A percentile compares a stretch with the other conserved stretches of the same genome.
Conservation (phyloP, 2,329 filamentous ascomycete genomes). For the Dothidotthia symphoricarpi region DNA sequence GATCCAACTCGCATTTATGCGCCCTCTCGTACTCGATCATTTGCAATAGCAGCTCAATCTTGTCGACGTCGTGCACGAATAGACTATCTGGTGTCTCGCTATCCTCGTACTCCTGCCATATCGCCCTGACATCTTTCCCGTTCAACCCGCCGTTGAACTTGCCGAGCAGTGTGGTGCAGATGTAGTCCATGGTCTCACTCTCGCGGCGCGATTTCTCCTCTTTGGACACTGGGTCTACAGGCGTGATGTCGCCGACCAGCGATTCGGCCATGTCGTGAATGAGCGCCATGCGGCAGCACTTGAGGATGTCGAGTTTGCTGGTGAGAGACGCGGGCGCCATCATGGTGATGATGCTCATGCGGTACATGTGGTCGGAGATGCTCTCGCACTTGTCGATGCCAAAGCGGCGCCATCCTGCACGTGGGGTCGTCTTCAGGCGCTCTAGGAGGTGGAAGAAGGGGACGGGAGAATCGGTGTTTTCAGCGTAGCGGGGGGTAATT, state of each 20-base stretch:
- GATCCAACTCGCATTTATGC: conserved; percentile 63
- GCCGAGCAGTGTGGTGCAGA: conserved; percentile 70
- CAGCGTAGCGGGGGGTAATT: conserved; percentile 58
- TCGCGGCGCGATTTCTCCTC: conserved; percentile 86
- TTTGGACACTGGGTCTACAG: conserved; percentile 81
- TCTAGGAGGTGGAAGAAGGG: conserved; percentile 94
- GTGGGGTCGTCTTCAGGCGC: conserved; percentile 91
- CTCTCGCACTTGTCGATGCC: conserved; percentile 76
- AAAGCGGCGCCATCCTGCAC: conserved; percentile 93
- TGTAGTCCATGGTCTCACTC: conserved; percentile 86
- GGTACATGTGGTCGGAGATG: conserved; percentile 98
- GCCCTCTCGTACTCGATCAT: conserved; percentile 94
- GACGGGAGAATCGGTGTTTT: conserved; percentile 69
- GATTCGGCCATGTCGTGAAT: conserved; percentile 97
- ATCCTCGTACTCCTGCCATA: conserved; percentile 97
- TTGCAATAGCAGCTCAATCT: conserved; percentile 90
- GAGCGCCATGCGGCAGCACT: conserved; percentile 92
- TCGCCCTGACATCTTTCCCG: conserved; percentile 68
- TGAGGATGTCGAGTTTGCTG: conserved; percentile 69
- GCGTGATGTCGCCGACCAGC: conserved; percentile 94
- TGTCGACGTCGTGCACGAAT: conserved; percentile 96
- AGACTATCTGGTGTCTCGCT: conserved; percentile 76
- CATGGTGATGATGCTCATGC: conserved; percentile 96
- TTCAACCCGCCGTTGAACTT: conserved; percentile 69
- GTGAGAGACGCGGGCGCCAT: conserved; percentile 76